These are phyloP conservation scores for Dalbergia cochinchinensis DNA, from an alignment of 306 rosid genomes.

Conservation along the genomic window DNA sequence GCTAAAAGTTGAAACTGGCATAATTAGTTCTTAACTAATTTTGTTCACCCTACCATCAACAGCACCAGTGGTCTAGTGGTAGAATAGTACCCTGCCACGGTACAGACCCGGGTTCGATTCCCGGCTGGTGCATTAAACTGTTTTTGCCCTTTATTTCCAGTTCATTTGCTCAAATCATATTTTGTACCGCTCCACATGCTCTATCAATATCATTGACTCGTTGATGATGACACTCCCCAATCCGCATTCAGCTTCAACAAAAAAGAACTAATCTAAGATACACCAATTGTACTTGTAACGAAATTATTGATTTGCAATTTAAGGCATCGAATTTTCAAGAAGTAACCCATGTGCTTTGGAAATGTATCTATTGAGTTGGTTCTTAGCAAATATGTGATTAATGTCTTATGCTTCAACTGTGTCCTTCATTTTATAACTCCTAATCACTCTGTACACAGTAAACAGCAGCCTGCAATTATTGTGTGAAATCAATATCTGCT, in stretches of 20 bases:
- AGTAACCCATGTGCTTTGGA: not conserved
- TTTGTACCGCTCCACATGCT: not conserved
- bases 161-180: not conserved
- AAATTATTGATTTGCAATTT: not conserved
- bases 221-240: too few species aligned
- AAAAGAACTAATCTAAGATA: too few species aligned
- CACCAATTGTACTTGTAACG: not conserved
- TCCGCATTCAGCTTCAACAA: too few species aligned
- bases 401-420: not conserved
- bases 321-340: too few species aligned
- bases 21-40: too few species aligned
- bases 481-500: not conserved
- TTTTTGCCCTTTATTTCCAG: not conserved
- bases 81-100: constrained; percentile 57
- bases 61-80: constrained; percentile 59
- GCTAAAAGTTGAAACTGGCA: too few species aligned
- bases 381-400: not conserved
- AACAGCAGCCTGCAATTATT: not conserved
- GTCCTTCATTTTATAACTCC: not conserved
- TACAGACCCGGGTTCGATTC: constrained; percentile 59
- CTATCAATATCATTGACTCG: not conserved
- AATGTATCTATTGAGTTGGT: not conserved
- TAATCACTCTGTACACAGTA: not conserved
- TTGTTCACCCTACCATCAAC: not conserved
- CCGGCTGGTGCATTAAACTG: constrained; percentile 51